Conservation (phyloP, 2,329 filamentous ascomycete genomes). For the Balansia obtecta region DNA sequence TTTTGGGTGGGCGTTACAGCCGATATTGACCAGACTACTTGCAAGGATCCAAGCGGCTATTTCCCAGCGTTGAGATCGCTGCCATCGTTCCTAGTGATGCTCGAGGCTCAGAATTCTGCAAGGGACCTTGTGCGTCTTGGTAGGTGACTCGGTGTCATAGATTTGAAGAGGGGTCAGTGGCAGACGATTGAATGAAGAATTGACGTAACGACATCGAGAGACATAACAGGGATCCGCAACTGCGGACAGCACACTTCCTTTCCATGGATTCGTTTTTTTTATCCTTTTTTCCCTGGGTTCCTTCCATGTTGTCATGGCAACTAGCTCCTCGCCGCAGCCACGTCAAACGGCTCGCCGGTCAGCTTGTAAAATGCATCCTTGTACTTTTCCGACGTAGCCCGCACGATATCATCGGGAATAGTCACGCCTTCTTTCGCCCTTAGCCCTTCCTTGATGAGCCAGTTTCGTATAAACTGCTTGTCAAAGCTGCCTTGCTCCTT, state of each 20-base stretch:
- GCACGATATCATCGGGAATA: slow-evolving; percentile 46
- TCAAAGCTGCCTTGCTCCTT: slow-evolving; percentile 74
- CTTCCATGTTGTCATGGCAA: neutral
- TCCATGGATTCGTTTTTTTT: neutral
- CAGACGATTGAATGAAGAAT: too few relatives aligned
- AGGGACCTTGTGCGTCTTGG: too few relatives aligned
- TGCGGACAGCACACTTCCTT: too few relatives aligned
- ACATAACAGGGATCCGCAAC: too few relatives aligned
- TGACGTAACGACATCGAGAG: too few relatives aligned
- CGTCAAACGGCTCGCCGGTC: slow-evolving; percentile 38
- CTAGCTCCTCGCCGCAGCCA: slow-evolving; percentile 9
- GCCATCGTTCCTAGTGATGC: neutral
- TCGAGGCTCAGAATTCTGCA: too few relatives aligned
- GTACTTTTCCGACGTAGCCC: slow-evolving; percentile 10
- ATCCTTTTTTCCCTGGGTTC: neutral
- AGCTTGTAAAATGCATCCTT: slow-evolving; percentile 34
- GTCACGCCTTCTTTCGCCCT: slow-evolving; percentile 33
- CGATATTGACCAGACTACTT: neutral
- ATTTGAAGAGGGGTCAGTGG: too few relatives aligned
- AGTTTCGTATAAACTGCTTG: slow-evolving; percentile 77
- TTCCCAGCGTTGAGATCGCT: neutral
- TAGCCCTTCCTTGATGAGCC: slow-evolving; percentile 59
- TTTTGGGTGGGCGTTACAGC: too few relatives aligned
- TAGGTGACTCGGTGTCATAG: too few relatives aligned
- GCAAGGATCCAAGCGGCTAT: slow-evolving; percentile 5